Percentiles rank a stretch among this genome's conserved stretches.
Evolutionary conservation across 805 yeast genomes (phyloP).

Genomic region (Saccharomycopsis fodiens): DNA sequence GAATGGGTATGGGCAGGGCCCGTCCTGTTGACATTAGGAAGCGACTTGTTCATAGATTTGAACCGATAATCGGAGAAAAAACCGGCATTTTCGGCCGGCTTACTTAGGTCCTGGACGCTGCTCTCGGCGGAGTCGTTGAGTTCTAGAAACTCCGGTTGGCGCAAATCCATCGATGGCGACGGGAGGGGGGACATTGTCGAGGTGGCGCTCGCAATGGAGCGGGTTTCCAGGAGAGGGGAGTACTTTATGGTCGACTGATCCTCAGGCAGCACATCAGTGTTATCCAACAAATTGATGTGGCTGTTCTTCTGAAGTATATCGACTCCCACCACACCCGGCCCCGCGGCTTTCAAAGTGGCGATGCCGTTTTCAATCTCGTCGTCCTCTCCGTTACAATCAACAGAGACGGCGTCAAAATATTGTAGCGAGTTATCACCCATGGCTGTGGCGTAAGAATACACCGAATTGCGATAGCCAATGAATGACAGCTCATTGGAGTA

Average conservation of each 20-base stretch:
- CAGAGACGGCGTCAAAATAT: conserved; percentile 18
- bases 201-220: not conserved
- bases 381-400: conserved; percentile 14
- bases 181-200: conserved; percentile 5
- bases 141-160: not conserved
- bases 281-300: not conserved
- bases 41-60: conserved; percentile 4
- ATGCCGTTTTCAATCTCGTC: conserved; percentile 1
- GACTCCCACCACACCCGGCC: conserved; percentile 18
- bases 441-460: conserved; percentile 11
- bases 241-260: not conserved
- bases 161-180: conserved; percentile 11
- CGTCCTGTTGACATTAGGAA: not conserved
- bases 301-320: conserved; percentile 12
- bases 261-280: not conserved
- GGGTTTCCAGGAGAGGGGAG: not conserved
- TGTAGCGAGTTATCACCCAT: conserved; percentile 4
- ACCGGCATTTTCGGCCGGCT: not conserved
- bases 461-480: conserved; percentile 18
- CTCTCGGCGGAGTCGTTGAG: not conserved
- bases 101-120: not conserved
- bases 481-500: conserved; percentile 13
- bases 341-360: conserved; percentile 5
- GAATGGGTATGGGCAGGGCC: not conserved
- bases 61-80: not conserved